phyloP scores from a whole-genome alignment of 2,329 filamentous ascomycete genomes.

The Mycogone perniciosa region DNA sequence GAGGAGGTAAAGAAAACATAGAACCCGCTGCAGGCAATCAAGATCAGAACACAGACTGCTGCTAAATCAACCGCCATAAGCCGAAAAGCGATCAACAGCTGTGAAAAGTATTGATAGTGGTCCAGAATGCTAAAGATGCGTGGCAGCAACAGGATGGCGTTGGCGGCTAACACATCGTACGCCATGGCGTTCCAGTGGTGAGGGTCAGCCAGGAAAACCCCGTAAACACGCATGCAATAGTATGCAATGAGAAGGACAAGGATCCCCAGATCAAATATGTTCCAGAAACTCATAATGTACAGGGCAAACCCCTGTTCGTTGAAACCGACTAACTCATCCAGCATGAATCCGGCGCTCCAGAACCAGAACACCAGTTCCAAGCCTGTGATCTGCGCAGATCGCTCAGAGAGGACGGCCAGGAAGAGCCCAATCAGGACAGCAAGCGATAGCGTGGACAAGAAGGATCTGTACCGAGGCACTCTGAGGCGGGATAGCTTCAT shows the following conservation, averaged over 20 bases:
- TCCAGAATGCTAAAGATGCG: slow-evolving; percentile 89
- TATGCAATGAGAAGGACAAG: slow-evolving; percentile 79
- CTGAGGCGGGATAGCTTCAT: slow-evolving; percentile 88
- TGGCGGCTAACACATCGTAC: slow-evolving; percentile 89
- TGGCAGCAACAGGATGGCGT: slow-evolving; percentile 82
- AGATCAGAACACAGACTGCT: slow-evolving; percentile 74
- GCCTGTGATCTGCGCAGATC: slow-evolving; percentile 73
- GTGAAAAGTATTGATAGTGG: slow-evolving; percentile 93
- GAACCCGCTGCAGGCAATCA: slow-evolving; percentile 88
- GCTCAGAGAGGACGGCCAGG: slow-evolving; percentile 69
- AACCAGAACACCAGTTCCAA: slow-evolving; percentile 93
- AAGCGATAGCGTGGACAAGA: slow-evolving; percentile 82
- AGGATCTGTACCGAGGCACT: slow-evolving; percentile 85
- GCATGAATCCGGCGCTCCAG: slow-evolving; percentile 95
- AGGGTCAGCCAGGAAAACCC: slow-evolving; percentile 73
- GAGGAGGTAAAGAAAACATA: slow-evolving; percentile 91
- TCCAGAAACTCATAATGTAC: slow-evolving; percentile 98
- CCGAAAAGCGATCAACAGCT: slow-evolving; percentile 86
- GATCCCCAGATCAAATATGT: slow-evolving; percentile 89
- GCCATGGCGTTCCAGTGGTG: slow-evolving; percentile 74
- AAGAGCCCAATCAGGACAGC: slow-evolving; percentile 80
- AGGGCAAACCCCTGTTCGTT: slow-evolving; percentile 94
- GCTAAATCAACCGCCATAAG: slow-evolving; percentile 89
- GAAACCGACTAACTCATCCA: slow-evolving; percentile 92
- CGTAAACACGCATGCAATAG: slow-evolving; percentile 83